These are phyloP conservation scores for Aspergillus sp. DNA, from an alignment of 2,329 filamentous ascomycete genomes.

Conservation along the genomic window DNA sequence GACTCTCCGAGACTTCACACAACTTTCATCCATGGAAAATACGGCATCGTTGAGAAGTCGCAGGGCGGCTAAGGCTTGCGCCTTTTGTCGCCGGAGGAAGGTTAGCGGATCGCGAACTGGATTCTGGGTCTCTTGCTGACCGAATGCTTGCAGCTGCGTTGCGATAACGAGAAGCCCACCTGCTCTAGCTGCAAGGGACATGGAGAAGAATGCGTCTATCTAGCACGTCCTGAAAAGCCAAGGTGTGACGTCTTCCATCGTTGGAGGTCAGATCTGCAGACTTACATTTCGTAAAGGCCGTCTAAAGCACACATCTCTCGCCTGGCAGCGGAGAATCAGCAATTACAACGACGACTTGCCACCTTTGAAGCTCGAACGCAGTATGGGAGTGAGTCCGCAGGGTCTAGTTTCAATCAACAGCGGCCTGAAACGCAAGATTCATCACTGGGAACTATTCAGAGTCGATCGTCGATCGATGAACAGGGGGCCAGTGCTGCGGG, in stretches of 20 bases:
- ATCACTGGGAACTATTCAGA: too few relatives aligned
- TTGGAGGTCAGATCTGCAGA: neutral
- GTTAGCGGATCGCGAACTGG: slow-evolving; percentile 6
- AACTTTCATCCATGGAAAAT: neutral
- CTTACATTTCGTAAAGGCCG: slow-evolving; percentile 12
- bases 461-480: too few relatives aligned
- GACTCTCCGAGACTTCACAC: neutral
- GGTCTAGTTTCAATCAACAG: too few relatives aligned
- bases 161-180: slow-evolving; percentile 46
- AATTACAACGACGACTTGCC: slow-evolving; percentile 17
- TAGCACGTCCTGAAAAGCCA: slow-evolving; percentile 32
- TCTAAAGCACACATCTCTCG: slow-evolving; percentile 28
- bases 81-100: slow-evolving; percentile 40
- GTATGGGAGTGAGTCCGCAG: too few relatives aligned
- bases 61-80: slow-evolving; percentile 26
- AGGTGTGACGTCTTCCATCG: slow-evolving; percentile 12
- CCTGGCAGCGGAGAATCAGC: slow-evolving; percentile 25
- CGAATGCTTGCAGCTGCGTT: slow-evolving; percentile 45
- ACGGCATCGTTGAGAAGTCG: neutral
- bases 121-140: too few relatives aligned
- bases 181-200: slow-evolving; percentile 51
- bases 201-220: slow-evolving; percentile 46
- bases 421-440: too few relatives aligned
- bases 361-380: too few relatives aligned
- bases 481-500: too few relatives aligned